Percentiles rank a stretch among this genome's conserved stretches.
phyloP scores from a whole-genome alignment of 1,139 yeast species.

The Suhomyces bokatorum region DNA sequence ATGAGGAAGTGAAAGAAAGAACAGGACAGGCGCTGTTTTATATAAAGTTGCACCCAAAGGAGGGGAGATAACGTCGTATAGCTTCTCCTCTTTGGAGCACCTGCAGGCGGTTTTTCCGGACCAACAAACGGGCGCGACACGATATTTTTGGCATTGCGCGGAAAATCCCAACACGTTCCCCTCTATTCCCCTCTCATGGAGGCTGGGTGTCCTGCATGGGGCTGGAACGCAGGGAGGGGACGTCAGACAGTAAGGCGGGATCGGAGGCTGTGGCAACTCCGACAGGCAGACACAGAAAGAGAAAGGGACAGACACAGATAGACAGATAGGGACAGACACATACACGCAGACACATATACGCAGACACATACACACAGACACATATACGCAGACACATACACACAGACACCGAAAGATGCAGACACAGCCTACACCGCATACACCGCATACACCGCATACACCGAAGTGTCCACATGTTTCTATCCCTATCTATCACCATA shows the following conservation, averaged over 20 bases:
- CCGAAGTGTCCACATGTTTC: no score
- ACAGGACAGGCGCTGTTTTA: neutral
- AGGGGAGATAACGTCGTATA: constrained; percentile 15
- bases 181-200: constrained; percentile 5
- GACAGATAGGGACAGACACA: no score
- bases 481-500: no score
- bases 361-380: no score
- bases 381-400: no score
- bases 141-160: constrained; percentile 3
- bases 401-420: no score
- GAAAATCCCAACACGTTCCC: constrained; percentile 9
- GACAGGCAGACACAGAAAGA: no score
- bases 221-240: neutral
- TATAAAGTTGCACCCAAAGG: constrained; percentile 11
- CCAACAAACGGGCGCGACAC: constrained; percentile 8
- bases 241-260: neutral
- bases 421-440: no score
- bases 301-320: no score
- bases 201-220: neutral
- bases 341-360: no score
- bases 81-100: constrained; percentile 6
- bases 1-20: neutral
- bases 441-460: no score
- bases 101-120: constrained; percentile 11
- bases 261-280: neutral